Evolutionary conservation across 257 asterid species (phyloP).

Genomic region (Petunia axillaris): DNA sequence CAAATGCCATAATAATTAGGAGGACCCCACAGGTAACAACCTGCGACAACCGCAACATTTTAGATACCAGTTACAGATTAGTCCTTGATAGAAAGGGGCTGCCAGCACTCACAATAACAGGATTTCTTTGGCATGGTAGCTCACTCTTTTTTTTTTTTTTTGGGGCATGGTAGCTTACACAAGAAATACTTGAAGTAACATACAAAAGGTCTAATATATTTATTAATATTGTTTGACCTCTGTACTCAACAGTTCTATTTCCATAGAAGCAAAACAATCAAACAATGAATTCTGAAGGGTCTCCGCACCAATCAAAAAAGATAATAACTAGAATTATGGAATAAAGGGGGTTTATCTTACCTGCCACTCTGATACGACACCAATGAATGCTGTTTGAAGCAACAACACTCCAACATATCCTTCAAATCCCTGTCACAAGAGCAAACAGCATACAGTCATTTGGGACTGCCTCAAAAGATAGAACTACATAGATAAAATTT

Average conservation of each 20-base stretch:
- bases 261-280: background rate
- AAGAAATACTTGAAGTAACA: background rate
- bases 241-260: background rate
- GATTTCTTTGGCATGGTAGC: slow-evolving; percentile 10
- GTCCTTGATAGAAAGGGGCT: background rate
- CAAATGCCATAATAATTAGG: slow-evolving; percentile 90
- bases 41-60: slow-evolving; percentile 41
- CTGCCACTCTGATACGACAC: slow-evolving; percentile 90
- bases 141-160: no score
- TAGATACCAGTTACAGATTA: background rate
- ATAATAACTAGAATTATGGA: background rate
- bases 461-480: slow-evolving; percentile 14
- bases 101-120: background rate
- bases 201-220: background rate
- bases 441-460: slow-evolving; percentile 15
- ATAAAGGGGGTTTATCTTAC: slow-evolving; percentile 36
- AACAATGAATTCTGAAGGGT: no score
- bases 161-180: slow-evolving; percentile 22
- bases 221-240: background rate
- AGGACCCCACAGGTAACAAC: slow-evolving; percentile 90
- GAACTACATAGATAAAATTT: background rate
- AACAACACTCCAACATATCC: slow-evolving; percentile 86
- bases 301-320: background rate
- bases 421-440: slow-evolving; percentile 73
- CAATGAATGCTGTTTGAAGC: slow-evolving; percentile 78